A percentile compares a stretch with the other conserved stretches of the same genome.
phyloP scores from a whole-genome alignment of 148 eudicot genomes.

The Rhododendron williamsianum region DNA sequence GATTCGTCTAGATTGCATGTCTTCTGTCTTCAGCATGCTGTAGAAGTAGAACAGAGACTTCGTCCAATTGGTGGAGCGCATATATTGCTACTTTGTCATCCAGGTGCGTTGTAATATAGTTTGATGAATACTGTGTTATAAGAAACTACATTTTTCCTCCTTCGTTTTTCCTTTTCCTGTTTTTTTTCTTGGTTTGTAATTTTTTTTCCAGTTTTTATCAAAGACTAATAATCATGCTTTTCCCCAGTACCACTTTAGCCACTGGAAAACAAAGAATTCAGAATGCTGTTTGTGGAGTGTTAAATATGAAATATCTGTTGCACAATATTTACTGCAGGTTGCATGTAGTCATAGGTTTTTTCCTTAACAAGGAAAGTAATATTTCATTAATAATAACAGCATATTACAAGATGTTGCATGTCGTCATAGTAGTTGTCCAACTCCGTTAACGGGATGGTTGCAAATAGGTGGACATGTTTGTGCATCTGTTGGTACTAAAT shows the following conservation, averaged over 20 bases:
- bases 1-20: conserved; percentile 91
- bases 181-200: neutral
- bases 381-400: too few species aligned
- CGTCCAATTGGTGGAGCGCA: conserved; percentile 72
- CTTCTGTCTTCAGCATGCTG: conserved; percentile 95
- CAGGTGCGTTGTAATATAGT: conserved; percentile 46
- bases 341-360: neutral
- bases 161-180: neutral
- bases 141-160: neutral
- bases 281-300: neutral
- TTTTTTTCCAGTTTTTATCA: neutral
- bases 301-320: neutral
- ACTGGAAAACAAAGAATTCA: neutral
- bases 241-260: neutral
- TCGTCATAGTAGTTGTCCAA: neutral
- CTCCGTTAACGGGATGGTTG: neutral
- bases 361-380: too few species aligned
- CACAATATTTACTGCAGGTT: neutral
- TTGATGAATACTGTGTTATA: neutral
- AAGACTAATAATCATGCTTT: neutral
- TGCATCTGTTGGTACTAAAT: neutral
- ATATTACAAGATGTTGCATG: too few species aligned
- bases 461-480: neutral
- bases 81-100: conserved; percentile 85
- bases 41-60: conserved; percentile 67